Conservation (phyloP, 2,329 filamentous ascomycete species). For the Ophiocordyceps camponoti-rufipedis region DNA sequence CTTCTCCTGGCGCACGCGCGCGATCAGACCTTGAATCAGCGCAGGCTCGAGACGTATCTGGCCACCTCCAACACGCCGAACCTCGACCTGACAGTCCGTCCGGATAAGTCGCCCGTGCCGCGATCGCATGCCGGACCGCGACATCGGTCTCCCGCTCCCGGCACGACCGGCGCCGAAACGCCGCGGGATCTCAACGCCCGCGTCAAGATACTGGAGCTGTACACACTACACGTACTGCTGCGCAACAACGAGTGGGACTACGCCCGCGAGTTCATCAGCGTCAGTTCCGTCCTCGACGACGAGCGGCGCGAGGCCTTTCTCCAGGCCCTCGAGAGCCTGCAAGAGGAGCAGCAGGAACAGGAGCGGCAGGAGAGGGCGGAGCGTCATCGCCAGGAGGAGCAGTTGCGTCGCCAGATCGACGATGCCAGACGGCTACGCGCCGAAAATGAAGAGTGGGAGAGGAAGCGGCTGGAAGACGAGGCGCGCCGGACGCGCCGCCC, state of each 20-base stretch:
- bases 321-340: conserved; percentile 65
- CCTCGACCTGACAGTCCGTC: conserved; percentile 50
- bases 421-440: conserved; percentile 34
- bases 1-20: conserved; percentile 79
- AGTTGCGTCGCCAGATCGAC: conserved; percentile 35
- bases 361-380: conserved; percentile 46
- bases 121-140: conserved; percentile 17
- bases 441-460: conserved; percentile 40
- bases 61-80: conserved; percentile 57
- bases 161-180: conserved; percentile 52
- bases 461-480: conserved; percentile 29
- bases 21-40: conserved; percentile 69
- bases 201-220: conserved; percentile 86
- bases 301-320: conserved; percentile 80
- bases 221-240: conserved; percentile 85
- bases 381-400: conserved; percentile 34
- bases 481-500: conserved; percentile 20
- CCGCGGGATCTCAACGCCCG: conserved; percentile 69
- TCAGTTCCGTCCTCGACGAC: conserved; percentile 77
- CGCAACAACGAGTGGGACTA: conserved; percentile 95
- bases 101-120: conserved; percentile 27
- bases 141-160: conserved; percentile 26
- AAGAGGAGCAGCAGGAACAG: conserved; percentile 66
- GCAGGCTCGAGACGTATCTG: conserved; percentile 74
- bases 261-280: conserved; percentile 72